phyloP scores from a whole-genome alignment of 2,329 filamentous ascomycete genomes.

The Plenodomus tracheiphilus region DNA sequence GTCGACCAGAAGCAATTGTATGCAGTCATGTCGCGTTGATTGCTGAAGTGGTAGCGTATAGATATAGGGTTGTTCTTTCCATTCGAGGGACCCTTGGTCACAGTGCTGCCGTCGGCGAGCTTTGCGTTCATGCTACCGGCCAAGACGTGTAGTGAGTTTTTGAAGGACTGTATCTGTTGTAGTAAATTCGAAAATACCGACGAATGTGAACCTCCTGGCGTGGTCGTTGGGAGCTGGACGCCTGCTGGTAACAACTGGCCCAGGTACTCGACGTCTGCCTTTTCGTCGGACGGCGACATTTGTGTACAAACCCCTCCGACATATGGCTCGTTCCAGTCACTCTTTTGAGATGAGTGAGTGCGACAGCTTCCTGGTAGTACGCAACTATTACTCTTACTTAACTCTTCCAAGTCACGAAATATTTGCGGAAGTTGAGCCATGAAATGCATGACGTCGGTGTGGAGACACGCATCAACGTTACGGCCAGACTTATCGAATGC shows the following conservation, averaged over 20 bases:
- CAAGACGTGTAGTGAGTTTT: slow-evolving; percentile 23
- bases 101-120: slow-evolving; percentile 24
- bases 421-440: slow-evolving; percentile 34
- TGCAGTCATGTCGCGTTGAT: slow-evolving; percentile 35
- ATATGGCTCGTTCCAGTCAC: neutral
- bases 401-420: slow-evolving; percentile 30
- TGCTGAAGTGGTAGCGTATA: slow-evolving; percentile 34
- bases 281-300: no score
- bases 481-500: slow-evolving; percentile 39
- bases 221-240: neutral
- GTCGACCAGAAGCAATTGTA: slow-evolving; percentile 41
- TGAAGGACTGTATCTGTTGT: slow-evolving; percentile 27
- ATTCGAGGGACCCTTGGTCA: slow-evolving; percentile 21
- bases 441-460: slow-evolving; percentile 32
- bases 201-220: slow-evolving; percentile 2
- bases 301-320: neutral
- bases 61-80: slow-evolving; percentile 24
- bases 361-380: neutral
- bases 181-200: slow-evolving; percentile 19
- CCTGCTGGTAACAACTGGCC: neutral
- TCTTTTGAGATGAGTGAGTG: neutral
- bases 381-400: slow-evolving; percentile 5
- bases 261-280: neutral
- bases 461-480: slow-evolving; percentile 29
- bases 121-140: slow-evolving; percentile 25